Evolutionary conservation across 176 grass and related monocot species (phyloP).

Genomic region (Oryza glumipatula): DNA sequence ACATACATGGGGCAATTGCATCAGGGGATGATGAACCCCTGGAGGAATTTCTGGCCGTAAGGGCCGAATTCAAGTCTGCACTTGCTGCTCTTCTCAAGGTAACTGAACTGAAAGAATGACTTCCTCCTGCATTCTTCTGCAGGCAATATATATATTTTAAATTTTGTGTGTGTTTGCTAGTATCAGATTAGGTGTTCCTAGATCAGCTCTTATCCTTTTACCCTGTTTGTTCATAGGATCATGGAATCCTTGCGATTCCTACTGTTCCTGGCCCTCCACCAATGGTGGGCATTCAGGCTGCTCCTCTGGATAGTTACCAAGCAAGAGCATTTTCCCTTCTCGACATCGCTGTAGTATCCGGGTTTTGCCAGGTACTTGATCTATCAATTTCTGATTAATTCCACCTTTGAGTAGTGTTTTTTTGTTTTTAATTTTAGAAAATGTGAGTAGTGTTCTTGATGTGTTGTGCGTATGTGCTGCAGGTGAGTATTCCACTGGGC

Average conservation of each 20-base stretch:
- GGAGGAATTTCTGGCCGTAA: conserved; percentile 50
- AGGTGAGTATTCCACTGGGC: conserved; percentile 85
- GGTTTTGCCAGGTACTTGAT: conserved; percentile 77
- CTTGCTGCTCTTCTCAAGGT: conserved; percentile 68
- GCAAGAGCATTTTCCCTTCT: conserved; percentile 80
- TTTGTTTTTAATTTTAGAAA: neutral
- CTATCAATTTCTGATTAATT: neutral
- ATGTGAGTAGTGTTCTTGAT: neutral
- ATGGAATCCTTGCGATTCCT: conserved; percentile 72
- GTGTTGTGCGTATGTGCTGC: conserved; percentile 9
- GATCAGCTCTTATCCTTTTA: neutral
- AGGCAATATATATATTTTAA: neutral
- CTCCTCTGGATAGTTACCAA: conserved; percentile 50
- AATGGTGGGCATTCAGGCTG: conserved; percentile 56
- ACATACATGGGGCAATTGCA: conserved; percentile 57
- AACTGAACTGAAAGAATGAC: neutral
- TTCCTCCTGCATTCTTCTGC: neutral
- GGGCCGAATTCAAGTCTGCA: conserved; percentile 55
- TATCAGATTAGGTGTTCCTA: neutral
- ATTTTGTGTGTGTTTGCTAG: neutral
- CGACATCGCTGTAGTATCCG: conserved; percentile 73
- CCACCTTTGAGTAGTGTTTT: neutral
- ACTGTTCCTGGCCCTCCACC: conserved; percentile 82
- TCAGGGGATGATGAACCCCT: conserved; percentile 46
- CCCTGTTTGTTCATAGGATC: conserved; percentile 36